Conservation (phyloP, 2,329 filamentous ascomycete genomes). For the Ophiocordyceps camponoti-saundersi region DNA sequence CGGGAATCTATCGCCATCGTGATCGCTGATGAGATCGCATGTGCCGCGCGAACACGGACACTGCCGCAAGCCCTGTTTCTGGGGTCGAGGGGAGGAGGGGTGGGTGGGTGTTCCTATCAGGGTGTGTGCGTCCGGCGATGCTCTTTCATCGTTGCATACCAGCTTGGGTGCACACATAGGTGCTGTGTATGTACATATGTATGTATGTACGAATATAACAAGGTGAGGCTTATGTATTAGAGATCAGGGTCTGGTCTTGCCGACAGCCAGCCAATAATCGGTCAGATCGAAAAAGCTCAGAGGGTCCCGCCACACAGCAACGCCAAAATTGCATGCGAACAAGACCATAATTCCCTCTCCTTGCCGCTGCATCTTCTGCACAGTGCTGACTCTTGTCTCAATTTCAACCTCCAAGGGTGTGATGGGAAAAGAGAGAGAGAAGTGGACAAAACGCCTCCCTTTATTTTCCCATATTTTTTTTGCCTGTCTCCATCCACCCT, state of each 20-base stretch:
- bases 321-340: too few relatives aligned
- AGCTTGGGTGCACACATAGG: too few relatives aligned
- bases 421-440: too few relatives aligned
- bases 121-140: not conserved
- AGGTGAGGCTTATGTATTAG: constrained; percentile 1
- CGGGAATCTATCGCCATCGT: not conserved
- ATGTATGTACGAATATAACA: not conserved
- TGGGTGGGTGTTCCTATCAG: not conserved
- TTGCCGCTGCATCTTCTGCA: too few relatives aligned
- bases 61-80: not conserved
- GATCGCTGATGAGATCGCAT: not conserved
- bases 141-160: not conserved
- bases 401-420: too few relatives aligned
- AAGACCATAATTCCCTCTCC: too few relatives aligned
- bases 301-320: not conserved
- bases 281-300: constrained; percentile 11
- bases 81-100: not conserved
- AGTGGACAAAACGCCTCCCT: too few relatives aligned
- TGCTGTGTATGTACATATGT: too few relatives aligned
- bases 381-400: too few relatives aligned
- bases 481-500: too few relatives aligned
- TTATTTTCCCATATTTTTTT: too few relatives aligned
- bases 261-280: constrained; percentile 17
- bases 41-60: not conserved
- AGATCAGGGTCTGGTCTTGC: constrained; percentile 8